Evolutionary conservation across 306 rosid species (phyloP).

Genomic region (Sindora glabra): DNA sequence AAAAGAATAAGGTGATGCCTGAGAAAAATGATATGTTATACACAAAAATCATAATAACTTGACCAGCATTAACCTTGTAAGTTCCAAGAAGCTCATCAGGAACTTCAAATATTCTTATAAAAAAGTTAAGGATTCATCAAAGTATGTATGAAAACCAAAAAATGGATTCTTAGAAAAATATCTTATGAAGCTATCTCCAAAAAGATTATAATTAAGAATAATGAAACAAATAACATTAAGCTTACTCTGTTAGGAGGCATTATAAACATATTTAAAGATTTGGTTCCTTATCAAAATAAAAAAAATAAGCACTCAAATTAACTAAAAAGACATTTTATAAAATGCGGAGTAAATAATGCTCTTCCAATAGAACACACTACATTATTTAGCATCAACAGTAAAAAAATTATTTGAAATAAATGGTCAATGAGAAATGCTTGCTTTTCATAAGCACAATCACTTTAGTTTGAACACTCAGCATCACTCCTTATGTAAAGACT

Average conservation of each 20-base stretch:
- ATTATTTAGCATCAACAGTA: too few relatives aligned
- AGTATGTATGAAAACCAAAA: conserved; percentile 8
- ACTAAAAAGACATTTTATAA: too few relatives aligned
- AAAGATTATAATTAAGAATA: conserved; percentile 3
- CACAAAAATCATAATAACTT: conserved; percentile 93
- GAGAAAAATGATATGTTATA: conserved; percentile 81
- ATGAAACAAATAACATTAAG: not conserved
- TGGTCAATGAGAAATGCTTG: too few relatives aligned
- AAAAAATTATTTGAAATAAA: too few relatives aligned
- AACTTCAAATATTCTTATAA: conserved; percentile 87
- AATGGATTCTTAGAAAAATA: not conserved
- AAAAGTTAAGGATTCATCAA: conserved; percentile 44
- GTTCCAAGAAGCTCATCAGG: conserved; percentile 79
- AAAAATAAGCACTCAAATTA: too few relatives aligned
- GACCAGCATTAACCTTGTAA: conserved; percentile 84
- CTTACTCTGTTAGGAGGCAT: not conserved
- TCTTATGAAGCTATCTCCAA: not conserved
- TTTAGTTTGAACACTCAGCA: too few relatives aligned
- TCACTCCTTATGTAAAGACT: too few relatives aligned
- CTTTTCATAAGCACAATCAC: too few relatives aligned
- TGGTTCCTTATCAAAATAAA: too few relatives aligned
- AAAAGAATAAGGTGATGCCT: conserved; percentile 42
- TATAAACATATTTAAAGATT: not conserved
- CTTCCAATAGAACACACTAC: too few relatives aligned
- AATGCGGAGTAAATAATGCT: too few relatives aligned